Evolutionary conservation across 2,329 filamentous ascomycete species (phyloP), one percentile per base, ranked within the genome.

Genomic region (Spiromastix sp.): DNA sequence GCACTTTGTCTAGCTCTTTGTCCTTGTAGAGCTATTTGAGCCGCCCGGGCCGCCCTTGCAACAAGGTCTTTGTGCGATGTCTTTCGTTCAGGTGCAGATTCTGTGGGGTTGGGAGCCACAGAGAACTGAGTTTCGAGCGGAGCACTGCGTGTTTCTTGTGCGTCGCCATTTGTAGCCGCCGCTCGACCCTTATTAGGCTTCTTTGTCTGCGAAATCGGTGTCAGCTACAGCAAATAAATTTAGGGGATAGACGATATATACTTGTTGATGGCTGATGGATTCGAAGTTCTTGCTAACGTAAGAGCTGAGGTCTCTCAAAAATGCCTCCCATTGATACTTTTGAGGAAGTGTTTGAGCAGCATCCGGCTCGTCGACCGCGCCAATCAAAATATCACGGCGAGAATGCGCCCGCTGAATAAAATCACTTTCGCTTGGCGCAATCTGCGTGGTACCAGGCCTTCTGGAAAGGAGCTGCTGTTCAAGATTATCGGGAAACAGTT

Each of bases 311-410:
- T 75, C 71, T 15, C 67, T 64, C 11, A 79, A 57, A 39, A 80
- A 79, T 39, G 77, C 72, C 33, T 71, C 70, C 77, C 77, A 81
- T 19, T 68, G 66, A 45, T 78, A 79, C 46, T 71, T 75, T 43
- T 73, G 67, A 0, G 70, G 70, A 22, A 80, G 51, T 15, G 64
- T 59, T 32, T 59, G 59, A 34, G 68, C 52, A 4, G 62, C 61
- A 19, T 68, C 69, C 27, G 62, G 57, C 40, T 70, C 66, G 37
- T 67, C 63, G n/a, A 69, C 59, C 26, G 74, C 70, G 24, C 61
- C 64, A 22, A 76, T 60, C 3, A 80, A 61, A 40, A 74, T 72
- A 21, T 72, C 67, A 35, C 71, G 68, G 22, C 77, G 64, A 10
- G 67, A 68, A 22, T 62, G 57, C 30, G 69, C 66, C 12, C 70